phyloP scores from a whole-genome alignment of 2,329 filamentous ascomycete species.

The Metarhizium anisopliae region DNA sequence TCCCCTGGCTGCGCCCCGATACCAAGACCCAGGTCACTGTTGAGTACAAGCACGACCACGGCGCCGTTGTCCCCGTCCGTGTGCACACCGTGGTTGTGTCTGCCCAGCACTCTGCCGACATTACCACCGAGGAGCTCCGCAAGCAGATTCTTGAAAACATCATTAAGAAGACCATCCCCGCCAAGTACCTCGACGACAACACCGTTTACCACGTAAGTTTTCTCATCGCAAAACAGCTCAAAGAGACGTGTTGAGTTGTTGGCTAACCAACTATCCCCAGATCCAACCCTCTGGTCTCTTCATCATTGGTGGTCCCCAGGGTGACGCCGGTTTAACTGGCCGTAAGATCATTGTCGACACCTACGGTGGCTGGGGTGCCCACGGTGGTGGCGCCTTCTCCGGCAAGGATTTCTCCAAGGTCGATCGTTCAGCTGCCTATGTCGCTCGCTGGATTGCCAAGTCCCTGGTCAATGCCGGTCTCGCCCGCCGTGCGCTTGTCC shows the following conservation, averaged over 20 bases:
- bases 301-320: constrained; percentile 98
- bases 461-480: constrained; percentile 85
- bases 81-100: constrained; percentile 97
- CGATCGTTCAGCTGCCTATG: constrained; percentile 95
- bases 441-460: constrained; percentile 98
- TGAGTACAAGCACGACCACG: constrained; percentile 95
- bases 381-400: constrained; percentile 99
- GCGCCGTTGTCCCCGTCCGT: constrained; percentile 82
- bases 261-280: constrained; percentile 67
- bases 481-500: constrained; percentile 85
- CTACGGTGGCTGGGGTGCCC: constrained; percentile 98
- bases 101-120: constrained; percentile 83
- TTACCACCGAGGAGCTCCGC: constrained; percentile 85
- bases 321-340: constrained; percentile 96
- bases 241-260: neutral
- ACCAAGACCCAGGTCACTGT: constrained; percentile 99
- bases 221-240: neutral
- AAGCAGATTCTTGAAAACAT: constrained; percentile 97
- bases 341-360: constrained; percentile 99
- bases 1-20: constrained; percentile 94
- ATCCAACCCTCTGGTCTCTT: constrained; percentile 98
- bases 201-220: constrained; percentile 84
- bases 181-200: constrained; percentile 82
- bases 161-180: constrained; percentile 88
- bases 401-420: constrained; percentile 99